Base-by-base conservation (phyloP, 345 rosid species). In the Citrus australasica region DNA sequence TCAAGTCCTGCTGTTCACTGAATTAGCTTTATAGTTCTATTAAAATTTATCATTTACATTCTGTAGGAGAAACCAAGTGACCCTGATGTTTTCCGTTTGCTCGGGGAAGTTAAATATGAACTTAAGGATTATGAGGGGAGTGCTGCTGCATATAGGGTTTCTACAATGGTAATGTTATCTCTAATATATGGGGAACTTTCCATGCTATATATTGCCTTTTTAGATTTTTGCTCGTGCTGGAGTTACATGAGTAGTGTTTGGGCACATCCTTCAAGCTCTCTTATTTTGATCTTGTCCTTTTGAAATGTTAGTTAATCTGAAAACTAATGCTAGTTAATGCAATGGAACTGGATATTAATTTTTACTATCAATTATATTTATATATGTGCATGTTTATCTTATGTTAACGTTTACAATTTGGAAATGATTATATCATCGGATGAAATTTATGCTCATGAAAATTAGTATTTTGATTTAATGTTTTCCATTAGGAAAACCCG, bases 61-160 rank as follows among this genome's bases (percentile, higher is more conserved):
- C 79, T 81, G 73, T 84, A 95, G 99, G 96, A 83, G 79, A 93
- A 91, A 82, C 90, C 92, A 73, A 84, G 76, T 37, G 97, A 92
- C 82, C 94, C 96, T 76, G 94, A 92, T 61, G 96, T 91, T 69
- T 90, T 88, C 56, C 90, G 92, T 80, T 90, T 95, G 93, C 93
- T 93, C 77, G 99, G 97, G 75, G 98, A 95, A 84, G 93, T 92
- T 70, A 95, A 93, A 84, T 93, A 83, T 83, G 92, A 90, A 82
- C 97, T 95, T 60, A 84, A 87, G 84, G 97, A 93, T 87, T 95
- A 89, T 84, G 96, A 90, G 51, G 96, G 99, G 71, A 95, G 99
- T 85, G 89, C 79, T 73, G 89, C 90, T 80, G 96, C 99, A 28
- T 95, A 90, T 84, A 92, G 65, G 83, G 82, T 79, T 69, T 87